Evolutionary conservation across 805 yeast genomes (phyloP).

Genomic region (Nakazawaea anatomiae): DNA sequence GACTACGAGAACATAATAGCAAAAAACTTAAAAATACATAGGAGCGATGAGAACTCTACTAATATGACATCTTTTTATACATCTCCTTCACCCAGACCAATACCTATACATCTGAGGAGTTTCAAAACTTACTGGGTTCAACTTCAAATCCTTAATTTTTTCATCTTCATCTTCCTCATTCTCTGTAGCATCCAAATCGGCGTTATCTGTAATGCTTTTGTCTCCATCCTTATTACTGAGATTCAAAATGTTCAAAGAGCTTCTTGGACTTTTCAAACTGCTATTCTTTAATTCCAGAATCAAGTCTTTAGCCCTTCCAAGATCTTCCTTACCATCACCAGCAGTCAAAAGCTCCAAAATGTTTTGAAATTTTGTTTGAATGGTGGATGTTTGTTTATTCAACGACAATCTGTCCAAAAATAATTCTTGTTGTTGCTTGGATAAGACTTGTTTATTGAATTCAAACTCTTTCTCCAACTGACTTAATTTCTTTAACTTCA

Average conservation of each 20-base stretch:
- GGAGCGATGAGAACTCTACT: no score
- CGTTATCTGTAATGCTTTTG: conserved; percentile 3
- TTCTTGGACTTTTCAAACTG: conserved; percentile 24
- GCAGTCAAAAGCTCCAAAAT: conserved; percentile 20
- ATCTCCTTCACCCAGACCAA: conserved; percentile 47
- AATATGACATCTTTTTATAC: no score
- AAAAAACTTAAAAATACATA: no score
- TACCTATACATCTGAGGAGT: conserved; percentile 59
- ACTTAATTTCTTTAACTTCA: conserved; percentile 54
- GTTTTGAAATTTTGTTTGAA: conserved; percentile 41
- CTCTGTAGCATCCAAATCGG: conserved; percentile 11
- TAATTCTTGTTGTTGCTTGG: conserved; percentile 60
- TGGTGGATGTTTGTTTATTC: conserved; percentile 47
- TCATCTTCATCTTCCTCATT: conserved; percentile 17
- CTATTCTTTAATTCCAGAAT: conserved; percentile 22
- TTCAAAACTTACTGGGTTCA: conserved; percentile 54
- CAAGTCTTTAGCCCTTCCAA: conserved; percentile 16
- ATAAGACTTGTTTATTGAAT: conserved; percentile 52
- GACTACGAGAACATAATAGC: no score
- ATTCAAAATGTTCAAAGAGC: conserved; percentile 24
- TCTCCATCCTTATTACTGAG: conserved; percentile 13
- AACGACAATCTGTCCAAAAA: conserved; percentile 63
- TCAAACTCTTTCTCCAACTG: conserved; percentile 63
- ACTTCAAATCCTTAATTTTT: conserved; percentile 26
- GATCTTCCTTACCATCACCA: conserved; percentile 13